Conservation (phyloP, 257 asterid species). For the Solanum pinnatisectum region DNA sequence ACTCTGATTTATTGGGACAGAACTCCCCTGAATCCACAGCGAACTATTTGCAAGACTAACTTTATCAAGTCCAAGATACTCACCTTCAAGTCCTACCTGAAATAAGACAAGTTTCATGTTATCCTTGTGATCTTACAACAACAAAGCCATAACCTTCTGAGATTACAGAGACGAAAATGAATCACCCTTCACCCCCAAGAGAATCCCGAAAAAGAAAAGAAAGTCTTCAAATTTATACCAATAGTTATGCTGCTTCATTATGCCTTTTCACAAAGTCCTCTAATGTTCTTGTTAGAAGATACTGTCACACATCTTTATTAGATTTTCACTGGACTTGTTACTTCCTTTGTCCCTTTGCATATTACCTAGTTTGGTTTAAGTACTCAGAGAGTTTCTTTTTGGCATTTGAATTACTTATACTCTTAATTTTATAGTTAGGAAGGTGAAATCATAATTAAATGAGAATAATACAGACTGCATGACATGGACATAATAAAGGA, state of each 20-base stretch:
- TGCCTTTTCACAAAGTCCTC: neutral
- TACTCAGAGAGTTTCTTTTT: neutral
- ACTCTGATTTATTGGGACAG: slow-evolving; percentile 40
- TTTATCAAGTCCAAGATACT: slow-evolving; percentile 52
- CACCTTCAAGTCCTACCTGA: slow-evolving; percentile 83
- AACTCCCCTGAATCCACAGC: slow-evolving; percentile 38
- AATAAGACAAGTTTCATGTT: neutral
- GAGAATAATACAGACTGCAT: neutral
- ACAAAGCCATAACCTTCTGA: neutral
- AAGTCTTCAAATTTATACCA: neutral
- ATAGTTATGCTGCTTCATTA: neutral
- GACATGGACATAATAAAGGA: neutral
- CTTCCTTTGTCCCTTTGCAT: neutral
- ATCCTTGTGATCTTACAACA: neutral
- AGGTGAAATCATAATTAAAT: neutral
- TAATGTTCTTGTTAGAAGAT: neutral
- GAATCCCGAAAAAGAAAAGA: neutral
- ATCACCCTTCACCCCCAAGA: neutral
- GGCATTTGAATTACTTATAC: neutral
- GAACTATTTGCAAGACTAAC: slow-evolving; percentile 48
- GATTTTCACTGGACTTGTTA: neutral
- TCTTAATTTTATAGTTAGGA: neutral
- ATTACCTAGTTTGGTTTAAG: neutral
- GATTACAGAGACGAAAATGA: neutral
- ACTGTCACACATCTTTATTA: neutral